Conservation (phyloP, 257 asterid species). For the Voacanga thouarsii region DNA sequence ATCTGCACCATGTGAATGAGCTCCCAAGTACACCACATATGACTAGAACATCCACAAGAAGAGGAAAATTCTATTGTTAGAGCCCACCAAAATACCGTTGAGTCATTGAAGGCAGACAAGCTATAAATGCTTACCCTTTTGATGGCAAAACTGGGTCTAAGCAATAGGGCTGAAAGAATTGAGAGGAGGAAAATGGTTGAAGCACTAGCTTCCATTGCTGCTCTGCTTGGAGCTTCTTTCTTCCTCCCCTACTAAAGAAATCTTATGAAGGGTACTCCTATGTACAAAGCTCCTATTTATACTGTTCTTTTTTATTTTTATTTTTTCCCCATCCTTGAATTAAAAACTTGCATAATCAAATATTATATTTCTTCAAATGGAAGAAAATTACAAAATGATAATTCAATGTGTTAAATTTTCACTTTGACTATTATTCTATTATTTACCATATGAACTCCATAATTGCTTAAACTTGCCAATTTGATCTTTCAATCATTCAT, state of each 20-base stretch:
- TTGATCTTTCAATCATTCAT: background rate
- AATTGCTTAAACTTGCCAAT: background rate
- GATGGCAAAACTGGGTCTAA: slow-evolving; percentile 67
- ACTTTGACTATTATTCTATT: background rate
- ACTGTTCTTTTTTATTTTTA: slow-evolving; percentile 3
- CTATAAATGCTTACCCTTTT: slow-evolving; percentile 54
- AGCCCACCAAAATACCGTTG: slow-evolving; percentile 3
- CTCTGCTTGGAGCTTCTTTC: slow-evolving; percentile 20
- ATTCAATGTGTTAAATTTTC: background rate
- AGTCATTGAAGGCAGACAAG: slow-evolving; percentile 20
- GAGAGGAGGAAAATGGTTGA: slow-evolving; percentile 45
- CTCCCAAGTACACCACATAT: slow-evolving; percentile 89
- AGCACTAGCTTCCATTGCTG: slow-evolving; percentile 48
- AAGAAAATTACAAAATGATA: background rate
- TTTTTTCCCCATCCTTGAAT: background rate
- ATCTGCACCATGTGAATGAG: slow-evolving; percentile 64
- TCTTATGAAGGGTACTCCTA: slow-evolving; percentile 9
- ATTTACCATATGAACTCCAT: background rate
- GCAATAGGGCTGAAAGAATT: slow-evolving; percentile 37
- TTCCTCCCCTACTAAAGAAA: slow-evolving; percentile 16
- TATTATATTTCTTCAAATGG: background rate
- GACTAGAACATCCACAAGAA: slow-evolving; percentile 36
- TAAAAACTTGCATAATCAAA: background rate
- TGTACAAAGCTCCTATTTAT: background rate
- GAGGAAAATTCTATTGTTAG: background rate